A percentile compares a stretch with the other conserved stretches of the same genome.
Evolutionary conservation across 257 asterid genomes (phyloP).

Genomic region (Nicotiana undulata): DNA sequence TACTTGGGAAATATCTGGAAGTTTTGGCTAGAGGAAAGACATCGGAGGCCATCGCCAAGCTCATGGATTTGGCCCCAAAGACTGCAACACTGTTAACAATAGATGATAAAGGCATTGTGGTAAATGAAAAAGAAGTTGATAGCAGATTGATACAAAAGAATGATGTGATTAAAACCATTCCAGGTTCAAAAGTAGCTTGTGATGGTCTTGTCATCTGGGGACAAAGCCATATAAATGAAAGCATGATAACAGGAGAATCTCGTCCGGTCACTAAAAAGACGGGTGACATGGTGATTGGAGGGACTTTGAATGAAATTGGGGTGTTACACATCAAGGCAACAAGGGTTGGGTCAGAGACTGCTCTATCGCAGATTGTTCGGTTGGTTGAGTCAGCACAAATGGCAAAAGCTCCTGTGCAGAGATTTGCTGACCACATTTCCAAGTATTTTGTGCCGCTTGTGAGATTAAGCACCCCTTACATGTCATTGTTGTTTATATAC

Average conservation of each 20-base stretch:
- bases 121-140: slow-evolving; percentile 51
- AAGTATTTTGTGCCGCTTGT: slow-evolving; percentile 58
- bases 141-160: slow-evolving; percentile 44
- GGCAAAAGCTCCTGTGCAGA: slow-evolving; percentile 65
- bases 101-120: slow-evolving; percentile 34
- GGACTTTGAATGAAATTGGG: slow-evolving; percentile 49
- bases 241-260: slow-evolving; percentile 75
- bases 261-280: slow-evolving; percentile 38
- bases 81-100: slow-evolving; percentile 33
- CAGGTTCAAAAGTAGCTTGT: slow-evolving; percentile 57
- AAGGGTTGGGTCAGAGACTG: slow-evolving; percentile 62
- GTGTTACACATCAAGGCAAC: slow-evolving; percentile 50
- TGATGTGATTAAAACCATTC: slow-evolving; percentile 52
- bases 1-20: slow-evolving; percentile 60
- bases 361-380: slow-evolving; percentile 56
- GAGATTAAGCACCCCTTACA: slow-evolving; percentile 1
- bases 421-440: slow-evolving; percentile 60
- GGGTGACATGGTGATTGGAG: slow-evolving; percentile 54
- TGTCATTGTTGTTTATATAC: neutral
- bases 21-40: slow-evolving; percentile 66
- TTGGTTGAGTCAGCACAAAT: slow-evolving; percentile 61
- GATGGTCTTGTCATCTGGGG: slow-evolving; percentile 64
- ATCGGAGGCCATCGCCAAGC: slow-evolving; percentile 64
- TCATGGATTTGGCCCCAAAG: slow-evolving; percentile 53
- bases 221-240: slow-evolving; percentile 48